Evolutionary conservation across 257 asterid genomes (phyloP).

Genomic region (Nicotiana tabacum): DNA sequence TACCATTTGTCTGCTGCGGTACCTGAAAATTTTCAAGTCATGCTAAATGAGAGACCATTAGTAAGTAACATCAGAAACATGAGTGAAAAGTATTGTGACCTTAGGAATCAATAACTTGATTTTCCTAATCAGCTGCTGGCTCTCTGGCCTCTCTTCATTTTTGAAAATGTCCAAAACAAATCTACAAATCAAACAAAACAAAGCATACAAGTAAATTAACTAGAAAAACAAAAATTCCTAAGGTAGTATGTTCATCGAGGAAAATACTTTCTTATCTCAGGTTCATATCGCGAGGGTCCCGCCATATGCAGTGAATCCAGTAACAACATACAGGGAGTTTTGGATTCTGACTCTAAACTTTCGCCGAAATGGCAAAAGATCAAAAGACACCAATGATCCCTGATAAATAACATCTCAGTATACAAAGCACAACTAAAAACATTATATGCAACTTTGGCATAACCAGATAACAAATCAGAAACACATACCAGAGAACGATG

Average conservation of each 20-base stretch:
- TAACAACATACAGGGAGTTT: slow-evolving; percentile 59
- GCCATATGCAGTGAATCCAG: slow-evolving; percentile 51
- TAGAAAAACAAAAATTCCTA: background rate
- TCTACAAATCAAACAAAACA: slow-evolving; percentile 25
- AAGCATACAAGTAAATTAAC: background rate
- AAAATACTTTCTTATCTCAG: slow-evolving; percentile 52
- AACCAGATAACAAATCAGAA: background rate
- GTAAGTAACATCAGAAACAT: background rate
- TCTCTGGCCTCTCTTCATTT: slow-evolving; percentile 30
- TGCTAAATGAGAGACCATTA: slow-evolving; percentile 4
- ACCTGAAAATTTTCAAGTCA: slow-evolving; percentile 37
- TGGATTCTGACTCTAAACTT: slow-evolving; percentile 23
- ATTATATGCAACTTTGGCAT: background rate
- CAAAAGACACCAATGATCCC: slow-evolving; percentile 81
- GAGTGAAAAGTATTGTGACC: slow-evolving; percentile 29
- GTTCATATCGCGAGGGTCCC: slow-evolving; percentile 38
- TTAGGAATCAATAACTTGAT: slow-evolving; percentile 54
- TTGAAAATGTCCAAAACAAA: slow-evolving; percentile 46
- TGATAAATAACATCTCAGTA: slow-evolving; percentile 21
- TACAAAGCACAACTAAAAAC: background rate
- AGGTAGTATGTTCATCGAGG: background rate
- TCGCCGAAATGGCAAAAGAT: slow-evolving; percentile 65
- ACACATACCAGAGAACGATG: slow-evolving; percentile 55
- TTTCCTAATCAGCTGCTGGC: slow-evolving; percentile 19
- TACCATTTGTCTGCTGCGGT: slow-evolving; percentile 54